A percentile compares a stretch with the other conserved stretches of the same genome.
phyloP scores from a whole-genome alignment of 75 land plant genomes.

The Pseudotsuga menziesii region DNA sequence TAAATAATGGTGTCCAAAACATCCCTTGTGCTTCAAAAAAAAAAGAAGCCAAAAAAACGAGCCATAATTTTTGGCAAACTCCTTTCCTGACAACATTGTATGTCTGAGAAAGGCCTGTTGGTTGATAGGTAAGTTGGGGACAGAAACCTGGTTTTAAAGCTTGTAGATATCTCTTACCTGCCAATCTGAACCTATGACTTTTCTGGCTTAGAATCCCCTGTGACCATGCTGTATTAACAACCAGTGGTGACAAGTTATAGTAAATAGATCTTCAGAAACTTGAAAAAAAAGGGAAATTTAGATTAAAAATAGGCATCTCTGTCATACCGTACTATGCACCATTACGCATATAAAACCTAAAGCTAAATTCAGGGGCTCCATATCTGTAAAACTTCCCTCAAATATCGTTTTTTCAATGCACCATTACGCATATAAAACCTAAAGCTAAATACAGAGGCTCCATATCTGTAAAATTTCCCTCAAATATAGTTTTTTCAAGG shows the following conservation, averaged over 20 bases:
- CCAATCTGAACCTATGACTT: too few relatives aligned
- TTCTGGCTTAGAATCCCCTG: too few relatives aligned
- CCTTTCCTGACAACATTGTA: not conserved
- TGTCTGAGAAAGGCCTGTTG: not conserved
- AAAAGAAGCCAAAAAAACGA: not conserved
- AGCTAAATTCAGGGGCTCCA: not conserved
- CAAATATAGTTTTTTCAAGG: not conserved
- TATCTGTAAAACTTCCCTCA: too few relatives aligned
- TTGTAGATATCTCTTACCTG: too few relatives aligned
- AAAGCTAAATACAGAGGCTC: not conserved
- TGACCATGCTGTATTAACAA: too few relatives aligned
- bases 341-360: not conserved
- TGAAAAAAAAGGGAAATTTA: not conserved
- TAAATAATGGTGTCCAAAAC: not conserved
- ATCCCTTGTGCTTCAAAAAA: not conserved
- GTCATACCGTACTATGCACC: not conserved
- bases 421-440: not conserved
- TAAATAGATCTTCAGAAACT: not conserved
- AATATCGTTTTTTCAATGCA: too few relatives aligned
- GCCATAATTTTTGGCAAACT: not conserved
- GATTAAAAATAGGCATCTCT: not conserved
- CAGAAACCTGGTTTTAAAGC: too few relatives aligned
- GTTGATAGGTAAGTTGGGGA: not conserved
- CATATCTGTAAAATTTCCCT: not conserved
- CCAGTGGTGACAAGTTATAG: too few relatives aligned